Conservation (phyloP, 306 rosid species). For the Rubus parviflorus region DNA sequence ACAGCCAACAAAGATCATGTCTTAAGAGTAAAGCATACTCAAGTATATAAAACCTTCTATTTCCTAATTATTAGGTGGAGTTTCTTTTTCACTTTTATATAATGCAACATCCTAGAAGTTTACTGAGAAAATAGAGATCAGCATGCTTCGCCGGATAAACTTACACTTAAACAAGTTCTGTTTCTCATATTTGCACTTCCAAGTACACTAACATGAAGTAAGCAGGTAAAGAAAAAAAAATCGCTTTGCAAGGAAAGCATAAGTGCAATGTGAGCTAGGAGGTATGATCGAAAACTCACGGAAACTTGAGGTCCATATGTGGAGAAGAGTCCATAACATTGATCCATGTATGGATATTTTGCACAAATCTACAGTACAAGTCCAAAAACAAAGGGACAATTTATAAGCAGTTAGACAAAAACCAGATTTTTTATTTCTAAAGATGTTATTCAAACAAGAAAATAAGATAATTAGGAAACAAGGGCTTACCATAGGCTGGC, state of each 20-base stretch:
- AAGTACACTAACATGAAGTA: neutral
- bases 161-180: neutral
- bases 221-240: neutral
- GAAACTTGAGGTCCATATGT: slow-evolving; percentile 70
- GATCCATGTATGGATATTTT: slow-evolving; percentile 74
- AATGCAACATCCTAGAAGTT: neutral
- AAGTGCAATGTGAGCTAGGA: slow-evolving; percentile 20
- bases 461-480: slow-evolving; percentile 12
- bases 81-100: neutral
- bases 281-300: slow-evolving; percentile 49
- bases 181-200: neutral
- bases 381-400: slow-evolving; percentile 17
- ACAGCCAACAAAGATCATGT: neutral
- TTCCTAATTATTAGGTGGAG: neutral
- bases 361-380: slow-evolving; percentile 58
- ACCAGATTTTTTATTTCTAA: neutral
- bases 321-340: slow-evolving; percentile 77
- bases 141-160: neutral
- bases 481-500: slow-evolving; percentile 72
- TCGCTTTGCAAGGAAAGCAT: slow-evolving; percentile 3
- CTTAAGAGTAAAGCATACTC: neutral
- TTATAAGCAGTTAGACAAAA: neutral
- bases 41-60: neutral
- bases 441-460: neutral
- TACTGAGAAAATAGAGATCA: neutral